A percentile compares a stretch with the other conserved stretches of the same genome.
These are phyloP conservation scores for Hordeum pubiflorum DNA, from an alignment of 202 grass and related monocot species.

Conservation along the genomic window DNA sequence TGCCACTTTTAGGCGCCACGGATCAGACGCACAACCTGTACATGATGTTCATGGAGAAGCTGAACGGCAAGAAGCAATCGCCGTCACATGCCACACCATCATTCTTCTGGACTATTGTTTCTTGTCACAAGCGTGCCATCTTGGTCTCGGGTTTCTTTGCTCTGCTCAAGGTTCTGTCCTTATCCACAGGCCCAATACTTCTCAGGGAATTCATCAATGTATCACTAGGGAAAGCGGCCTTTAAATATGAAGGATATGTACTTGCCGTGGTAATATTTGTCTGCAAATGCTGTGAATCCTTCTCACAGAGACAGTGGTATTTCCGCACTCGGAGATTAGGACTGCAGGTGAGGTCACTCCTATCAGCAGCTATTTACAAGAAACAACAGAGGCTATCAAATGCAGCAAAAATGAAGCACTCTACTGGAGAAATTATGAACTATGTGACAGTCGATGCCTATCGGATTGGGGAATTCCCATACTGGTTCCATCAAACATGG, in stretches of 20 bases:
- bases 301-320: slow-evolving; percentile 89
- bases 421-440: slow-evolving; percentile 84
- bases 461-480: slow-evolving; percentile 82
- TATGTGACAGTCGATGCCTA: slow-evolving; percentile 89
- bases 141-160: slow-evolving; percentile 70
- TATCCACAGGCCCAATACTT: slow-evolving; percentile 65
- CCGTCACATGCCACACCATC: slow-evolving; percentile 20
- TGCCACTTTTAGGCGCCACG: slow-evolving; percentile 49
- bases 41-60: slow-evolving; percentile 49
- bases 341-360: slow-evolving; percentile 61
- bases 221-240: slow-evolving; percentile 52
- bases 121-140: slow-evolving; percentile 58
- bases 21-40: slow-evolving; percentile 57
- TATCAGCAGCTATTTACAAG: slow-evolving; percentile 76
- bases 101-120: slow-evolving; percentile 69
- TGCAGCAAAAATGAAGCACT: slow-evolving; percentile 62
- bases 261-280: slow-evolving; percentile 50
- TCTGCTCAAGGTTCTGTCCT: slow-evolving; percentile 60
- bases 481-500: slow-evolving; percentile 95
- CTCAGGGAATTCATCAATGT: slow-evolving; percentile 73
- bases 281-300: slow-evolving; percentile 70
- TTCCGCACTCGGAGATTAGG: slow-evolving; percentile 70
- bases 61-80: slow-evolving; percentile 29
- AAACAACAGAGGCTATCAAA: slow-evolving; percentile 82
- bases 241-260: slow-evolving; percentile 54